Evolutionary conservation across 306 rosid species (phyloP).

Genomic region (Sicyos baderoa): DNA sequence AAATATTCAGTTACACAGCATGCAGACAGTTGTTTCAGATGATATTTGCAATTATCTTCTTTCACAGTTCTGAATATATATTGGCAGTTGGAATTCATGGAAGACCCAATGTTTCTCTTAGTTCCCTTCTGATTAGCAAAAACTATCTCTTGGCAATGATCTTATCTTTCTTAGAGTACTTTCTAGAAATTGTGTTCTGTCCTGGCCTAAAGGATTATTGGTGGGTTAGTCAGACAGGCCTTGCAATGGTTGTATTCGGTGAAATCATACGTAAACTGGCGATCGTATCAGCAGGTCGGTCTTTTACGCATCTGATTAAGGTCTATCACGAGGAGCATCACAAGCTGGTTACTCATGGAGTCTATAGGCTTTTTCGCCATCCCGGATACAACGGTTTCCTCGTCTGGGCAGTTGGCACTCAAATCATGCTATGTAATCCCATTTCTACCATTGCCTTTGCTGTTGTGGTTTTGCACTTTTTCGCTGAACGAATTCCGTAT

Average conservation of each 20-base stretch:
- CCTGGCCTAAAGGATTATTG: slow-evolving; percentile 67
- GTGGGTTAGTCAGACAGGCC: slow-evolving; percentile 57
- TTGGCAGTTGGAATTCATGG: slow-evolving; percentile 67
- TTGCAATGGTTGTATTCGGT: slow-evolving; percentile 53
- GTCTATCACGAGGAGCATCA: slow-evolving; percentile 44
- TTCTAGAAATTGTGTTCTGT: slow-evolving; percentile 38
- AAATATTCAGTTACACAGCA: slow-evolving; percentile 50
- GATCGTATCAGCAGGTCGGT: slow-evolving; percentile 60
- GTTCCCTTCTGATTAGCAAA: slow-evolving; percentile 67
- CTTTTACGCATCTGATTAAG: slow-evolving; percentile 78
- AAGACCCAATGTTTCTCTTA: slow-evolving; percentile 43
- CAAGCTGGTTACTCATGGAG: slow-evolving; percentile 57
- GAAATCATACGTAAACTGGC: slow-evolving; percentile 65
- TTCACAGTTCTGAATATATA: slow-evolving; percentile 68
- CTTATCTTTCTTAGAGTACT: slow-evolving; percentile 61
- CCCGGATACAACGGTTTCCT: slow-evolving; percentile 81
- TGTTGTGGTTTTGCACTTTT: slow-evolving; percentile 62
- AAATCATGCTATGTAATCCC: slow-evolving; percentile 92
- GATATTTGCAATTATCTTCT: slow-evolving; percentile 47
- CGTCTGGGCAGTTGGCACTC: slow-evolving; percentile 84
- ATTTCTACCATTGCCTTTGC: slow-evolving; percentile 54
- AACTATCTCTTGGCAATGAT: slow-evolving; percentile 60
- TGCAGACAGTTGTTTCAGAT: slow-evolving; percentile 59
- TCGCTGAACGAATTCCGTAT: slow-evolving; percentile 47
- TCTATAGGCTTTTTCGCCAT: slow-evolving; percentile 63